Conservation (phyloP, 129 eudicot genomes). For the Lactuca sativa region DNA sequence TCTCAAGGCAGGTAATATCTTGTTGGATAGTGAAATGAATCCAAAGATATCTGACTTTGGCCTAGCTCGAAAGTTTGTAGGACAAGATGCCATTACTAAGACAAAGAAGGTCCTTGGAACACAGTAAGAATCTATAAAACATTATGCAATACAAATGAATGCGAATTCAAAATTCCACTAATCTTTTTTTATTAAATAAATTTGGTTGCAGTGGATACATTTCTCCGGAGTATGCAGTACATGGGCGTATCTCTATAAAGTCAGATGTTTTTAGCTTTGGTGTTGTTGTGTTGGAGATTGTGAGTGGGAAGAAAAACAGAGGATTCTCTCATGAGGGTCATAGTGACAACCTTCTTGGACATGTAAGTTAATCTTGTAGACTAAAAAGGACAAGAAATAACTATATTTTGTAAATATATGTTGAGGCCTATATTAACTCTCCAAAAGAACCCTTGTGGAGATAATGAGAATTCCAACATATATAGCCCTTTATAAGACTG, state of each 20-base stretch:
- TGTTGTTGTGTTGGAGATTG: conserved; percentile 2
- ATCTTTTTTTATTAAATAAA: background rate
- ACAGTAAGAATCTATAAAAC: conserved; percentile 22
- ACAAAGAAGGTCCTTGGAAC: conserved; percentile 39
- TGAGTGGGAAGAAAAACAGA: conserved; percentile 21
- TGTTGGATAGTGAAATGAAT: conserved; percentile 41
- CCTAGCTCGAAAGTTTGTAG: background rate
- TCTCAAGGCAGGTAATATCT: conserved; percentile 40
- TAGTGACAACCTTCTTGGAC: conserved; percentile 14
- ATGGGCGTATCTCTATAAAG: background rate
- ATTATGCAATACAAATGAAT: background rate
- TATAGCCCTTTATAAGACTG: too few species aligned
- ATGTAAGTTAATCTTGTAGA: conserved; percentile 7
- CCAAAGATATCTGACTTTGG: conserved; percentile 52
- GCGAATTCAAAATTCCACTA: too few species aligned
- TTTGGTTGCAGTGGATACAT: background rate
- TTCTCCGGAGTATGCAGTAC: too few species aligned
- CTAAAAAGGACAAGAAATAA: too few species aligned
- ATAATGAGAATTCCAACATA: too few species aligned
- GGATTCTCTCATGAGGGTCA: conserved; percentile 17
- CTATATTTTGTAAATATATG: too few species aligned
- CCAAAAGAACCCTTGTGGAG: too few species aligned
- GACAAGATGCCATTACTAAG: background rate
- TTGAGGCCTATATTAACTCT: too few species aligned
- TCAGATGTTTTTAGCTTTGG: conserved; percentile 21